Percentiles rank a stretch among this genome's conserved stretches.
These are phyloP conservation scores for Corymbia calophylla DNA, from an alignment of 441 rosid species.

Conservation along the genomic window DNA sequence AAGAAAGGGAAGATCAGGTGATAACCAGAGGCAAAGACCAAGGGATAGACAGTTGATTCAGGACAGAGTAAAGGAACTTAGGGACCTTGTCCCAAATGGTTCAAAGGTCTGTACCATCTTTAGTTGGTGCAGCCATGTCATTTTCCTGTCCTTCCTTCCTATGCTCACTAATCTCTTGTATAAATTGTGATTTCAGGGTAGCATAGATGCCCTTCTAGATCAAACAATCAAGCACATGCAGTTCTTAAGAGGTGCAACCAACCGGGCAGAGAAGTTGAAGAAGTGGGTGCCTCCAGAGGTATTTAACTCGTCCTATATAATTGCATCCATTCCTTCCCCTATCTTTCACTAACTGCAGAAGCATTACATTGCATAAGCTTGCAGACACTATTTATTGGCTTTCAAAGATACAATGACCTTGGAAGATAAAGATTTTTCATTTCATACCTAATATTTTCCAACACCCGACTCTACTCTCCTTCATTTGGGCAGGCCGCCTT, in stretches of 20 bases:
- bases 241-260: conserved; percentile 37
- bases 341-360: background rate
- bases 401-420: background rate
- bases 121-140: background rate
- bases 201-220: conserved; percentile 66
- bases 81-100: conserved; percentile 62
- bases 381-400: background rate
- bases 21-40: conserved; percentile 51
- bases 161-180: background rate
- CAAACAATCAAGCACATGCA: conserved; percentile 49
- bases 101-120: conserved; percentile 27
- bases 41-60: conserved; percentile 71
- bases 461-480: background rate
- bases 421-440: background rate
- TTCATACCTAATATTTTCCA: background rate
- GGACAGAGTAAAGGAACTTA: conserved; percentile 61
- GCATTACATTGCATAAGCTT: background rate
- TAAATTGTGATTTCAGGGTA: conserved; percentile 34
- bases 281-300: conserved; percentile 40
- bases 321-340: background rate
- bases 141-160: background rate
- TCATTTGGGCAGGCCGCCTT: background rate
- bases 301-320: background rate
- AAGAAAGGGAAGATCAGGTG: conserved; percentile 36
- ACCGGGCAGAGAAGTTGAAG: conserved; percentile 48